These are phyloP conservation scores for Pyronema omphalodes DNA, from an alignment of 495 filamentous ascomycete species.

Conservation along the genomic window DNA sequence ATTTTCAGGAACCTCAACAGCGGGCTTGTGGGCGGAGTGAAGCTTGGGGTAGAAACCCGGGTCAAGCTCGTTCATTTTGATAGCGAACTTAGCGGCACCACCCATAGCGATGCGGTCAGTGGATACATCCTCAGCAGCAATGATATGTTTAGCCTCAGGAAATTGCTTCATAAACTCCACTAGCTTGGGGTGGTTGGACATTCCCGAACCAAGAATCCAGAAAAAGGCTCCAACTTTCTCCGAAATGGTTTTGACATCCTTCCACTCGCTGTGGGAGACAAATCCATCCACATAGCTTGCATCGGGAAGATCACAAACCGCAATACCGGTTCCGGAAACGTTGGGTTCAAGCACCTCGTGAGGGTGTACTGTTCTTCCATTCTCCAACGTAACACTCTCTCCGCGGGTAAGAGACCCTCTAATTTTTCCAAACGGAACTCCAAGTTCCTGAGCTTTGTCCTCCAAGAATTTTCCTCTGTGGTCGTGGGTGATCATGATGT, in stretches of 20 bases:
- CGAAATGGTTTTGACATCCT: constrained; percentile 39
- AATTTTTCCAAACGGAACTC: constrained; percentile 34
- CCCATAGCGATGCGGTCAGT: constrained; percentile 53
- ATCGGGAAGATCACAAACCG: constrained; percentile 61
- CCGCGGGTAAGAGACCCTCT: constrained; percentile 35
- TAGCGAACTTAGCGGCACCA: constrained; percentile 40
- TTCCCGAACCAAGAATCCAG: constrained; percentile 59
- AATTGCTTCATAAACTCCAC: constrained; percentile 47
- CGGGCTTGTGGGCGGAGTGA: constrained; percentile 33
- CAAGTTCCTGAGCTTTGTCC: constrained; percentile 39
- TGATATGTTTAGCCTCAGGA: constrained; percentile 46
- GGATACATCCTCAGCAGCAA: constrained; percentile 51
- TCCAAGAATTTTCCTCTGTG: constrained; percentile 63
- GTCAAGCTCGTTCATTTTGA: constrained; percentile 53
- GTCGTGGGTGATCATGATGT: constrained; percentile 58
- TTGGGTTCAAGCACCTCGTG: constrained; percentile 38
- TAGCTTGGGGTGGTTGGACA: constrained; percentile 43
- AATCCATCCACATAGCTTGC: constrained; percentile 46
- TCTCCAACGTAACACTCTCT: constrained; percentile 32
- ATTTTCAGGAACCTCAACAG: constrained; percentile 6
- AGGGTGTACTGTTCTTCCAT: constrained; percentile 37
- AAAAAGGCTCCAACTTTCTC: constrained; percentile 46
- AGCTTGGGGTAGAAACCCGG: constrained; percentile 44
- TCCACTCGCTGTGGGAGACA: constrained; percentile 56
- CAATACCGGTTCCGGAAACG: constrained; percentile 40